Percentiles rank a stretch among this genome's conserved stretches.
These are phyloP conservation scores for Dothistroma pini DNA, from an alignment of 2,329 filamentous ascomycete genomes.

Conservation along the genomic window DNA sequence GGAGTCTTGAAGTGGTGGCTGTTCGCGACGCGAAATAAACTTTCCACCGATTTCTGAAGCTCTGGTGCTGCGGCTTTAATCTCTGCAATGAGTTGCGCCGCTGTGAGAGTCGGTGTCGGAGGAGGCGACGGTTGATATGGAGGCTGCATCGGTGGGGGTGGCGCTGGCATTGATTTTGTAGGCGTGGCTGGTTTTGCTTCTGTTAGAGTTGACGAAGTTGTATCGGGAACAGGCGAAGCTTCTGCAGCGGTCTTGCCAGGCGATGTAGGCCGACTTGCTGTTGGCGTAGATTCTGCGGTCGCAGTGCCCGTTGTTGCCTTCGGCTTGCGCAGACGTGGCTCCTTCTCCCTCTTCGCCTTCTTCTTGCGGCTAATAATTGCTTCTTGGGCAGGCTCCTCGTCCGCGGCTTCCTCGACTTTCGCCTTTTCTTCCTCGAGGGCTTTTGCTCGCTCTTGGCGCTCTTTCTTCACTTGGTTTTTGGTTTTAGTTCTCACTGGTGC, in stretches of 20 bases:
- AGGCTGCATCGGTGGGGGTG: slow-evolving; percentile 16
- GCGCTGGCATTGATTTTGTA: slow-evolving; percentile 14
- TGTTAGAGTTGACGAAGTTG: slow-evolving; percentile 5
- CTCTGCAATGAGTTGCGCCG: slow-evolving; percentile 33
- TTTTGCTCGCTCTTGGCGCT: slow-evolving; percentile 45
- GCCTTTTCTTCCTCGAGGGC: slow-evolving; percentile 44
- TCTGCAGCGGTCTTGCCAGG: slow-evolving; percentile 20
- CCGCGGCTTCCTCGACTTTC: slow-evolving; percentile 49
- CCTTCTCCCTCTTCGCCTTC: slow-evolving; percentile 67
- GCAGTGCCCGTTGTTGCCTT: slow-evolving; percentile 28
- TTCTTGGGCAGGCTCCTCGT: slow-evolving; percentile 56
- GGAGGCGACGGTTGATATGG: slow-evolving; percentile 34
- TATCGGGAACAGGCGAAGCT: slow-evolving; percentile 7
- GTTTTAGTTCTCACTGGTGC: slow-evolving; percentile 67
- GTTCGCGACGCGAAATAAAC: slow-evolving; percentile 32
- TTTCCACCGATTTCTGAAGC: slow-evolving; percentile 34
- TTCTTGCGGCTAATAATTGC: slow-evolving; percentile 78
- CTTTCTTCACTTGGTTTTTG: slow-evolving; percentile 75
- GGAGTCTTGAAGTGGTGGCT: slow-evolving; percentile 30
- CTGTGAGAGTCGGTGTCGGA: slow-evolving; percentile 32
- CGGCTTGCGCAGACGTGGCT: slow-evolving; percentile 28
- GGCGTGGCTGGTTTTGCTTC: slow-evolving; percentile 22
- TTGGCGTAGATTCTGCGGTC: slow-evolving; percentile 27
- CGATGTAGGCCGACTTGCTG: slow-evolving; percentile 30
- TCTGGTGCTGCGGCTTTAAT: slow-evolving; percentile 31